These are phyloP conservation scores for Aspergillus fructus DNA, from an alignment of 2,329 filamentous ascomycete genomes.

Conservation along the genomic window DNA sequence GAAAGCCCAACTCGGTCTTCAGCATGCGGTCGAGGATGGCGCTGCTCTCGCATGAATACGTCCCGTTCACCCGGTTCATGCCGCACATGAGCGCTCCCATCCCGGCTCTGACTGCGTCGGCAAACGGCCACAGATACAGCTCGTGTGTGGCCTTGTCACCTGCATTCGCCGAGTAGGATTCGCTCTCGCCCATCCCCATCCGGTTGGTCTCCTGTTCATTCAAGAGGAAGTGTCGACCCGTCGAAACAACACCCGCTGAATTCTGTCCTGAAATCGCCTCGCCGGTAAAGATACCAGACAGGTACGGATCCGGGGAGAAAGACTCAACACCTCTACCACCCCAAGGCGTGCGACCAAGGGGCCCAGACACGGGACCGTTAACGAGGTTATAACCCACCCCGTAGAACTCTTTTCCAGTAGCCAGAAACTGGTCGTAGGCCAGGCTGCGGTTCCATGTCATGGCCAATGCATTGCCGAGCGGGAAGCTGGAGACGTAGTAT, in stretches of 20 bases:
- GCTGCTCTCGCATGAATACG: conserved; percentile 76
- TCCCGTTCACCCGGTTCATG: conserved; percentile 68
- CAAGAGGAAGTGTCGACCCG: conserved; percentile 48
- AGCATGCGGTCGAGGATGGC: conserved; percentile 72
- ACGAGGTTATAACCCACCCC: background rate
- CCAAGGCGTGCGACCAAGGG: conserved; percentile 40
- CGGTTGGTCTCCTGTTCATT: conserved; percentile 58
- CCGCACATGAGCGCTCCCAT: conserved; percentile 26
- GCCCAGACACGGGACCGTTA: conserved; percentile 39
- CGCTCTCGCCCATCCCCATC: conserved; percentile 31
- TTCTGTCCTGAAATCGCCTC: background rate
- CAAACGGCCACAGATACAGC: conserved; percentile 67
- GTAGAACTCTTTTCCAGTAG: background rate
- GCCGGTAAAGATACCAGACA: conserved; percentile 43
- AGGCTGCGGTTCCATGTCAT: background rate
- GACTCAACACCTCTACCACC: conserved; percentile 46
- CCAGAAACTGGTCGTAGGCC: background rate
- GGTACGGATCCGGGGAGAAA: conserved; percentile 40
- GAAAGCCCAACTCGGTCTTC: conserved; percentile 77
- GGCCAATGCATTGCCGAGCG: background rate
- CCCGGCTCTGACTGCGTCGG: conserved; percentile 59
- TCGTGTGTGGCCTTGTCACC: conserved; percentile 67
- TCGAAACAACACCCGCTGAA: background rate
- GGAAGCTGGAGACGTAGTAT: background rate
- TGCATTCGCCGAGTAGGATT: conserved; percentile 54